Evolutionary conservation across 1,139 yeast genomes (phyloP).

Genomic region (Blastobotrys illinoisensis): DNA sequence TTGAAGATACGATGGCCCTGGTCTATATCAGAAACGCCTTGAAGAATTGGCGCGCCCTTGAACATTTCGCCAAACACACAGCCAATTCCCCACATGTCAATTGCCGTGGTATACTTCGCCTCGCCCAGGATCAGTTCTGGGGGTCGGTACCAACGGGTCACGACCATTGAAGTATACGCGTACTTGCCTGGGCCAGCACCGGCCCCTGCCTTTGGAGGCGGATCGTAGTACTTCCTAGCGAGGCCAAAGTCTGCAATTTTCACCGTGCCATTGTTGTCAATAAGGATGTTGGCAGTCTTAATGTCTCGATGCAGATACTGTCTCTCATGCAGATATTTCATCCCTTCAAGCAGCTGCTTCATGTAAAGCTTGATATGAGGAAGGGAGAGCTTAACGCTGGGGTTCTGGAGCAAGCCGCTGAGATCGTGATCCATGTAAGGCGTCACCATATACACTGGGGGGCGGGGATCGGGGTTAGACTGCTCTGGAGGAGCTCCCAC

Average conservation of each 20-base stretch:
- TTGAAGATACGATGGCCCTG: constrained; percentile 81
- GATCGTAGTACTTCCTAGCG: constrained; percentile 76
- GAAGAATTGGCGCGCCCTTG: constrained; percentile 72
- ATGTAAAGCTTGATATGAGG: constrained; percentile 80
- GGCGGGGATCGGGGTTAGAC: constrained; percentile 31
- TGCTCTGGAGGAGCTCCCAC: constrained; percentile 39
- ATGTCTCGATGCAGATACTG: constrained; percentile 81
- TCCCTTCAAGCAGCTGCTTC: constrained; percentile 72
- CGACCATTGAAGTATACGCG: constrained; percentile 84
- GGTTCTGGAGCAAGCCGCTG: constrained; percentile 87
- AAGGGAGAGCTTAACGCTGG: constrained; percentile 53
- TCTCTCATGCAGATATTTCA: constrained; percentile 69
- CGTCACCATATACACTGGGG: constrained; percentile 72
- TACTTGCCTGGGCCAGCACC: constrained; percentile 58
- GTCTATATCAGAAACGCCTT: constrained; percentile 83
- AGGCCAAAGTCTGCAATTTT: constrained; percentile 93
- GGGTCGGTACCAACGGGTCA: constrained; percentile 96
- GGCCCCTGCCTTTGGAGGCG: constrained; percentile 48
- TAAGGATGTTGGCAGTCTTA: constrained; percentile 85
- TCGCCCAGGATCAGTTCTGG: constrained; percentile 83
- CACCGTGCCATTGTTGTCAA: constrained; percentile 69
- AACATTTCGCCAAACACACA: constrained; percentile 94
- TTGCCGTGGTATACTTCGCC: constrained; percentile 77
- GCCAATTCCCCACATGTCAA: constrained; percentile 96
- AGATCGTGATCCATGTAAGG: constrained; percentile 94